Evolutionary conservation across 176 grass and related monocot genomes (phyloP).

Genomic region (Oryza brachyantha): DNA sequence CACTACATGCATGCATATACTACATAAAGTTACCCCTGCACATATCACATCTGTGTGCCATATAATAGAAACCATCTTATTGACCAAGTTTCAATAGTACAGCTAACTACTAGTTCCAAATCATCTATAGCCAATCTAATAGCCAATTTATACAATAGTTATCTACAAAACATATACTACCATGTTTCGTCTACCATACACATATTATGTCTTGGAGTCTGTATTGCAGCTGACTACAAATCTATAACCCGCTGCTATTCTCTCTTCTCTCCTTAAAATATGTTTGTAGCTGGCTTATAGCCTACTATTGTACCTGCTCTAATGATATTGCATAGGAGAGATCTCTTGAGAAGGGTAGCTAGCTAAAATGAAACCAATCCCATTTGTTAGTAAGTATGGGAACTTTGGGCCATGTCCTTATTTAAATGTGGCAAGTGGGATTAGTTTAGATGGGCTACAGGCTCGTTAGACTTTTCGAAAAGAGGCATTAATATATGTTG

Average conservation of each 20-base stretch:
- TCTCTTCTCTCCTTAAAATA: too few species aligned
- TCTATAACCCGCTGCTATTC: too few species aligned
- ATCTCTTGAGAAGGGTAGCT: neutral
- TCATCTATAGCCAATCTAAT: too few species aligned
- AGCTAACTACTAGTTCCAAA: too few species aligned
- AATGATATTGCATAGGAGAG: neutral
- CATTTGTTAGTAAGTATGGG: neutral
- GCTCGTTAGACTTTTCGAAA: neutral
- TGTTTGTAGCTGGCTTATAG: too few species aligned
- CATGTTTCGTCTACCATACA: too few species aligned
- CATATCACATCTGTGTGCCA: neutral
- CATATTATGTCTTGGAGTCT: too few species aligned
- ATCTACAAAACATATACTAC: too few species aligned
- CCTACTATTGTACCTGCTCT: too few species aligned
- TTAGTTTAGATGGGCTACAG: neutral
- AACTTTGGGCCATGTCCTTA: neutral
- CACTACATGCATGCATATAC: neutral
- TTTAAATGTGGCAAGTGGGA: neutral
- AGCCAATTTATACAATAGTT: too few species aligned
- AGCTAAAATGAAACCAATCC: neutral
- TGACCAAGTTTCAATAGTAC: too few species aligned
- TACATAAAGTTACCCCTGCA: neutral
- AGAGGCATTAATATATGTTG: neutral
- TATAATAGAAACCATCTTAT: neutral
- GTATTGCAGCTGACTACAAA: too few species aligned